Percentiles rank a stretch among this genome's conserved stretches.
Conservation (phyloP, 148 eudicot species). For the Camellia lanceoleosa region DNA sequence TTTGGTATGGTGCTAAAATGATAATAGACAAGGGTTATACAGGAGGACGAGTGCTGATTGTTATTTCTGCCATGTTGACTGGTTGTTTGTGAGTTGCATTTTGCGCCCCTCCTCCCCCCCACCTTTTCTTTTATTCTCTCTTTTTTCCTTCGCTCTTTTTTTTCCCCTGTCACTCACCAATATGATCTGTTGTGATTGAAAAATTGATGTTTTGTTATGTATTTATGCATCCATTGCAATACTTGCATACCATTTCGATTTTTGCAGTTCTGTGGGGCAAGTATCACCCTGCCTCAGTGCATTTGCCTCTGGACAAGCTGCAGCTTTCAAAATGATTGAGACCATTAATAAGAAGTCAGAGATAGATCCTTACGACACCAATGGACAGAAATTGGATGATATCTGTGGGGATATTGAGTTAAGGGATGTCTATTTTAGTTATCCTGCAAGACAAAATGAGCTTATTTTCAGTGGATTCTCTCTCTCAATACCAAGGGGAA, state of each 20-base stretch:
- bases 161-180: neutral
- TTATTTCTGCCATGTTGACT: slow-evolving; percentile 33
- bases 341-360: slow-evolving; percentile 29
- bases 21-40: slow-evolving; percentile 34
- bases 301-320: slow-evolving; percentile 34
- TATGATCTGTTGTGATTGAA: too few species aligned
- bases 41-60: slow-evolving; percentile 42
- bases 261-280: slow-evolving; percentile 36
- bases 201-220: too few species aligned
- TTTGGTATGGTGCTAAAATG: slow-evolving; percentile 50
- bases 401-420: slow-evolving; percentile 33
- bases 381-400: slow-evolving; percentile 23
- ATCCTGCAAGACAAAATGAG: slow-evolving; percentile 36
- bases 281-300: slow-evolving; percentile 36
- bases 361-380: slow-evolving; percentile 27
- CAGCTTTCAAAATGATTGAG: slow-evolving; percentile 39
- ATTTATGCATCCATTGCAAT: neutral
- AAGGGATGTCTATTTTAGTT: slow-evolving; percentile 30
- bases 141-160: neutral
- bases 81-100: slow-evolving; percentile 43
- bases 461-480: slow-evolving; percentile 31
- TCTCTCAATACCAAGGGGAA: slow-evolving; percentile 30
- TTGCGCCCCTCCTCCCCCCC: too few species aligned
- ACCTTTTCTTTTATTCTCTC: neutral
- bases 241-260: too few species aligned